Evolutionary conservation across 352 stramenopile genomes (phyloP).

Genomic region (Globisporangium apiculatum): DNA sequence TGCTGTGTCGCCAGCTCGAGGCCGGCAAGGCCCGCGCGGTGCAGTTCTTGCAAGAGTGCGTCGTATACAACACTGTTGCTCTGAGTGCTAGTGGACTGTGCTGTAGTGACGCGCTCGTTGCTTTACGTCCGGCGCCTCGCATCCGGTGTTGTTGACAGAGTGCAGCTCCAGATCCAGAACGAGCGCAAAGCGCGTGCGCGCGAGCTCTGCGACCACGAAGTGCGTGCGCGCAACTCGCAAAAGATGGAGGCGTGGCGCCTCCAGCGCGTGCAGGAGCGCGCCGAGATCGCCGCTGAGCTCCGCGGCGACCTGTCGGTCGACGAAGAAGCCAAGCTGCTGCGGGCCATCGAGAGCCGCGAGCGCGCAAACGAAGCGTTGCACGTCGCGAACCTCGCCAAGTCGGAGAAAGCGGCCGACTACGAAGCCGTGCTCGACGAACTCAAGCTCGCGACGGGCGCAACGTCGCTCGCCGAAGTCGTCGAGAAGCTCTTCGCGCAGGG

Average conservation of each 20-base stretch:
- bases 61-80: neutral
- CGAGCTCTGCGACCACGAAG: conserved; percentile 68
- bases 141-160: conserved; percentile 9
- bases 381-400: conserved; percentile 56
- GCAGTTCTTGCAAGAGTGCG: conserved; percentile 69
- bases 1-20: conserved; percentile 72
- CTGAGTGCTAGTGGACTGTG: no score
- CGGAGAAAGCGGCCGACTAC: conserved; percentile 62
- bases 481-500: conserved; percentile 65
- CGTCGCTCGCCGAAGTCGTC: conserved; percentile 45
- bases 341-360: conserved; percentile 57
- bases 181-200: conserved; percentile 53
- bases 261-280: conserved; percentile 60
- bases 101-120: neutral
- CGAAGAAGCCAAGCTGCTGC: conserved; percentile 46
- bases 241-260: conserved; percentile 77
- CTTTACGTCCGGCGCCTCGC: neutral
- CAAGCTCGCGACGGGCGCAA: conserved; percentile 57
- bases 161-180: conserved; percentile 65
- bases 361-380: conserved; percentile 58
- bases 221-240: conserved; percentile 74
- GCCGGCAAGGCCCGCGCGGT: conserved; percentile 62
- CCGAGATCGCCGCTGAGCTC: conserved; percentile 71
- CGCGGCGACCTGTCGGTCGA: conserved; percentile 63
- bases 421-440: conserved; percentile 57